Evolutionary conservation across 306 rosid genomes (phyloP), one percentile per base, ranked within the genome.

Genomic region (Rubus idaeus): DNA sequence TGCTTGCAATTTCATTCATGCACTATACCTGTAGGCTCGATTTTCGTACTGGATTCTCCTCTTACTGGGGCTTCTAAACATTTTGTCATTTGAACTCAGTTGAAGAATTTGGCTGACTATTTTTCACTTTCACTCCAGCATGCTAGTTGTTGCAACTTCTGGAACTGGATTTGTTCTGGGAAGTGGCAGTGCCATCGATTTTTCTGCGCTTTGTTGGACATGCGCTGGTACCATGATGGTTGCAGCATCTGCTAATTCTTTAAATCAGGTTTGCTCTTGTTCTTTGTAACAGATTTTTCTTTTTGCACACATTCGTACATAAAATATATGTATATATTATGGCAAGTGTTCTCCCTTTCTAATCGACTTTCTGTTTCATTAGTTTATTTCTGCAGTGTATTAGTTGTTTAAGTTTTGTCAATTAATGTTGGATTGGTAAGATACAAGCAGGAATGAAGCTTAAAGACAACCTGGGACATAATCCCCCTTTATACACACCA

Each of bases 191-290:
- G 87, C 87, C 26, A 30, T 95, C 53, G 93, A 95, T 79, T 70
- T 90, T 14, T 23, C 88, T 0, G 87, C 88, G 20, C 96, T 95
- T 79, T 90, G 93, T 66, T 89, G 84, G 81, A 95, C 98, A 77
- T 95, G 98, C 76, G 75, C 90, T 46, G 98, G 98, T 58, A 95
- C 98, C 66, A 95, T 95, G 98, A 89, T 92, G 98, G 97, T 95
- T 86, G 96, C 98, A 52, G 97, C 97, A 66, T 92, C 97, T 72
- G 98, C 97, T 51, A 95, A 79, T 77, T 83, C 98, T 47, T 87
- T 95, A 80, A 95, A 95, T 83, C 97, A 95, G 98, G 98, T 91
- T 74, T 60, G 63, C 79, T 78, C 71, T 78, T 83, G 49, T 42
- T 18, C 51, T 20, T 20, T 20, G 12, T 56, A n/a, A 56, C 26